Evolutionary conservation across 768 basidiomycete genomes (phyloP).

Genomic region (Xerocomellus intermedius): DNA sequence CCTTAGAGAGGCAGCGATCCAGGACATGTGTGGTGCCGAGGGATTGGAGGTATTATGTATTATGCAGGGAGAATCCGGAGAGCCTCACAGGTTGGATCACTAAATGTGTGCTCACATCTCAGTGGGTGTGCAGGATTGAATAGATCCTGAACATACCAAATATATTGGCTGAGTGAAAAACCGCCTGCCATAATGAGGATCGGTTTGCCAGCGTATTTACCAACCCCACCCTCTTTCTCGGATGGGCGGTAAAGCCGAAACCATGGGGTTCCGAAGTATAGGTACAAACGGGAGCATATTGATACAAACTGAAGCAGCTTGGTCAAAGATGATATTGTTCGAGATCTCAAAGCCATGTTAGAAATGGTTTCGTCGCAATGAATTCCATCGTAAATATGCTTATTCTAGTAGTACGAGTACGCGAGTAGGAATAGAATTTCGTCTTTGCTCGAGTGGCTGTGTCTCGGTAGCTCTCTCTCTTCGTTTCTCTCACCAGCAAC

Average conservation of each 20-base stretch:
- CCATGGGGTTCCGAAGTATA: constrained; percentile 24
- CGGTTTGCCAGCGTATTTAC: constrained; percentile 31
- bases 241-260: constrained; percentile 25
- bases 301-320: constrained; percentile 35
- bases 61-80: constrained; percentile 31
- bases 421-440: no score
- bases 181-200: constrained; percentile 36
- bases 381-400: background rate
- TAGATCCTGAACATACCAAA: constrained; percentile 18
- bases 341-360: background rate
- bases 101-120: background rate
- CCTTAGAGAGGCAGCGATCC: constrained; percentile 22
- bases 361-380: no score
- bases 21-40: constrained; percentile 37
- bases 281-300: constrained; percentile 34
- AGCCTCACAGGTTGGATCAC: constrained; percentile 32
- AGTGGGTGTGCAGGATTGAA: background rate
- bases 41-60: constrained; percentile 26
- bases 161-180: constrained; percentile 34
- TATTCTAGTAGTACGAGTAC: no score
- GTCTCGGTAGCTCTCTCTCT: no score
- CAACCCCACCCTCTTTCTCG: constrained; percentile 18
- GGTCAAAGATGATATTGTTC: constrained; percentile 31
- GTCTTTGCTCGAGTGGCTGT: no score
- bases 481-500: no score